phyloP scores from a whole-genome alignment of 2,329 filamentous ascomycete genomes.

The Trichoderma gracile region DNA sequence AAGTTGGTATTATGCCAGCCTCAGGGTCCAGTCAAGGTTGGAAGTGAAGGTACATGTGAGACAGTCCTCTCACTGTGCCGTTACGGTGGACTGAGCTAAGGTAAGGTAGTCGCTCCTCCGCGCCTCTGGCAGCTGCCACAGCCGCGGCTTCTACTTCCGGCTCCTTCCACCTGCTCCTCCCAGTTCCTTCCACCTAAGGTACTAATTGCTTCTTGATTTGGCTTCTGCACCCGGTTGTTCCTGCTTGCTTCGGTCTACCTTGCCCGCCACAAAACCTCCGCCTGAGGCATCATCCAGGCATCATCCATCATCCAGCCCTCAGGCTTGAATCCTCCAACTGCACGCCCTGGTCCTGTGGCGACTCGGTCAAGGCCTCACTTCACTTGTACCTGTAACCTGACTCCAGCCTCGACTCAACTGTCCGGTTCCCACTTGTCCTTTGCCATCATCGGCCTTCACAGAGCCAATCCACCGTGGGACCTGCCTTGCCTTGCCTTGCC shows the following conservation, averaged over 20 bases:
- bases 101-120: not conserved
- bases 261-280: not conserved
- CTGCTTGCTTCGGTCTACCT: slow-evolving; percentile 4
- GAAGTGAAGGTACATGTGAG: too few species aligned
- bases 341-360: slow-evolving; percentile 12
- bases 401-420: slow-evolving; percentile 5
- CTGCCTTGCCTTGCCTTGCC: not conserved
- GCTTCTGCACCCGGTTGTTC: not conserved
- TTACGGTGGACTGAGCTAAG: too few species aligned
- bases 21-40: too few species aligned
- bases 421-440: not conserved
- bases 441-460: not conserved
- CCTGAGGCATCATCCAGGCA: slow-evolving; percentile 7
- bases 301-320: not conserved
- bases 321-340: not conserved
- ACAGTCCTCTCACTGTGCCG: too few species aligned
- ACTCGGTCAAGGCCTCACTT: not conserved
- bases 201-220: too few species aligned
- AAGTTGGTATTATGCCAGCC: too few species aligned
- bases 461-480: not conserved
- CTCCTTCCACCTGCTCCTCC: not conserved
- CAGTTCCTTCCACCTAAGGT: not conserved
- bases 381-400: not conserved
- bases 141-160: not conserved
- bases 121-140: not conserved